Conservation (phyloP, 495 filamentous ascomycete genomes). For the Astrothelium subdiscretum region DNA sequence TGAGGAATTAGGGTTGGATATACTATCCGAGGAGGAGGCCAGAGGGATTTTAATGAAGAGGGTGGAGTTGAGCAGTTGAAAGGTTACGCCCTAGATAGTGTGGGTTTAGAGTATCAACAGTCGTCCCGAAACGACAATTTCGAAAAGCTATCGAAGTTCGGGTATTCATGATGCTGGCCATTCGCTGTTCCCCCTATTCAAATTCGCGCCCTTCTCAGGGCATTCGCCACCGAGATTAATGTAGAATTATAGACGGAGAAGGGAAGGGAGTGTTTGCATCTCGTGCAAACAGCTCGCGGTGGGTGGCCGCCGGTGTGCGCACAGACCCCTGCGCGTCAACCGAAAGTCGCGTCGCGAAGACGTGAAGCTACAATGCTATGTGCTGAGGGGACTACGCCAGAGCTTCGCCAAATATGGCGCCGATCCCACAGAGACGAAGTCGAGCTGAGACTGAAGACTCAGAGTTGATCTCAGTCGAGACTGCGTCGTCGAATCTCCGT, state of each 20-base stretch:
- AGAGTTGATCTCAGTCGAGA: not conserved
- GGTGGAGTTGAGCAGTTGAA: conserved; percentile 45
- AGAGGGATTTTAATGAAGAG: conserved; percentile 65
- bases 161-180: too few relatives aligned
- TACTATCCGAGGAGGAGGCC: conserved; percentile 59
- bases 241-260: not conserved
- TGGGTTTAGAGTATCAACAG: too few relatives aligned
- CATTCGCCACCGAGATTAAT: not conserved
- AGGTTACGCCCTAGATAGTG: not conserved
- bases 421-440: not conserved
- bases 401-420: not conserved
- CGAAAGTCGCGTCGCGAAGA: not conserved
- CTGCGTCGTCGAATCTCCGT: conserved; percentile 4
- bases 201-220: too few relatives aligned
- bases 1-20: conserved; percentile 51
- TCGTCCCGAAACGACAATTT: too few relatives aligned
- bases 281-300: not conserved
- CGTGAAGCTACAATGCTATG: not conserved
- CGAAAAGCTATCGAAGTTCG: too few relatives aligned
- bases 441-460: conserved; percentile 1
- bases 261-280: not conserved
- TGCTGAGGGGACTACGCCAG: not conserved
- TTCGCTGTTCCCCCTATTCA: too few relatives aligned
- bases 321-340: not conserved
- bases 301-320: too few relatives aligned